Evolutionary conservation across 495 filamentous ascomycete species (phyloP), one percentile per base, ranked within the genome.

Genomic region (Copromyces sp.): DNA sequence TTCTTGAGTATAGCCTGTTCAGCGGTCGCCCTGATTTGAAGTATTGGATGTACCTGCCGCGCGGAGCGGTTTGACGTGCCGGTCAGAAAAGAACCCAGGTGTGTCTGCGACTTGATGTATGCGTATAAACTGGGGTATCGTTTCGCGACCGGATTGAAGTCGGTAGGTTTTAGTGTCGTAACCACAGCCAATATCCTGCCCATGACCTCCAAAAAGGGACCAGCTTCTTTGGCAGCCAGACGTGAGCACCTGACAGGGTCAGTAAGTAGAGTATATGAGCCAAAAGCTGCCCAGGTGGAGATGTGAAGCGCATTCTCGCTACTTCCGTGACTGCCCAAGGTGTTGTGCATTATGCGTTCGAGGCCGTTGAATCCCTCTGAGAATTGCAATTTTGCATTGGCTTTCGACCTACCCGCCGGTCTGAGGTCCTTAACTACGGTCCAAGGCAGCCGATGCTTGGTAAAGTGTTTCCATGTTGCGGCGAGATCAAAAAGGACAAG

Each of bases 251-350:
- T 79, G 70, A 75, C 69, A 11, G 73, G 71, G 47, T 84, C 80
- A 32, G 79, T 78, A 8, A 87, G 74, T 69, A 87, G 69, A 20
- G 73, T 75, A 73, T 82, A 84, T 1, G 84, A 86, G 24, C 81
- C 81, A 68, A 85, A 80, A 8, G 83, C 84, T 11, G 79, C 77
- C 8, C 78, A 69, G 14, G 78, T 75, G 16, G 80, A 70, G 24
- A 71, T 70, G 14, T 77, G 74, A 24, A 84, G 71, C 53, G 53
- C 53, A 37, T 65, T 65, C 53, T 65, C 53, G 29, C 53, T 65
- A 65, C 29, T 65, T 32, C 53, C 53, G 24, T 65, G 53, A 9
- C 29, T 65, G 53, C 53, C 53, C 53, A 65, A 16, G 29, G 53
- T 65, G 1, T 17, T 65, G 24, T 65, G 29, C 53, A 65, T 65